These are phyloP conservation scores for Daedalea quercina DNA, from an alignment of 768 basidiomycete species.

Conservation along the genomic window DNA sequence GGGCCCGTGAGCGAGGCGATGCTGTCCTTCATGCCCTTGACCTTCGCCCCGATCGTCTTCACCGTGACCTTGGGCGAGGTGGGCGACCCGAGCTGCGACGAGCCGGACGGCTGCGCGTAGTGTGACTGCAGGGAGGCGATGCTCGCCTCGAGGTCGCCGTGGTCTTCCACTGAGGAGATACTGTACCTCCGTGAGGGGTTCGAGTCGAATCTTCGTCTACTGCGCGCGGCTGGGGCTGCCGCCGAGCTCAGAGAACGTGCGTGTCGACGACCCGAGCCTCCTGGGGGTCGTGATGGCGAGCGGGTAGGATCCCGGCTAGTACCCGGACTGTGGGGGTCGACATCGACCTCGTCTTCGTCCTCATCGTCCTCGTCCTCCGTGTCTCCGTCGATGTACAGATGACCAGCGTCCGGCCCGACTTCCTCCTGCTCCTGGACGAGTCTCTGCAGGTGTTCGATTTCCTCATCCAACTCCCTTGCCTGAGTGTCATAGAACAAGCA, in stretches of 20 bases:
- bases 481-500: slow-evolving; percentile 70
- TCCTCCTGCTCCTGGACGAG: slow-evolving; percentile 56
- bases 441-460: slow-evolving; percentile 51
- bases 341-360: slow-evolving; percentile 45
- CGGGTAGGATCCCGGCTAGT: slow-evolving; percentile 30
- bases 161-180: slow-evolving; percentile 44
- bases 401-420: slow-evolving; percentile 40
- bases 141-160: slow-evolving; percentile 35
- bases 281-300: slow-evolving; percentile 5
- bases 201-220: slow-evolving; percentile 12
- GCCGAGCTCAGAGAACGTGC: slow-evolving; percentile 14
- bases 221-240: slow-evolving; percentile 4
- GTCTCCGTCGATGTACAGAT: slow-evolving; percentile 51
- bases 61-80: slow-evolving; percentile 30
- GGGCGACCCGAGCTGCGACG: slow-evolving; percentile 8
- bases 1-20: slow-evolving; percentile 29
- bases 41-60: slow-evolving; percentile 37
- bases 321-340: slow-evolving; percentile 19
- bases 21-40: slow-evolving; percentile 48
- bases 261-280: slow-evolving; percentile 8
- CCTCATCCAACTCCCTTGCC: slow-evolving; percentile 62
- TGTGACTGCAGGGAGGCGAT: slow-evolving; percentile 24
- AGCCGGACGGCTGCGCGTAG: background rate
- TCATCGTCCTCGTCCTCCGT: slow-evolving; percentile 50
- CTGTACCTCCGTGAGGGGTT: slow-evolving; percentile 31